phyloP scores from a whole-genome alignment of 2,329 filamentous ascomycete genomes.

The Colletotrichum endophyticum region DNA sequence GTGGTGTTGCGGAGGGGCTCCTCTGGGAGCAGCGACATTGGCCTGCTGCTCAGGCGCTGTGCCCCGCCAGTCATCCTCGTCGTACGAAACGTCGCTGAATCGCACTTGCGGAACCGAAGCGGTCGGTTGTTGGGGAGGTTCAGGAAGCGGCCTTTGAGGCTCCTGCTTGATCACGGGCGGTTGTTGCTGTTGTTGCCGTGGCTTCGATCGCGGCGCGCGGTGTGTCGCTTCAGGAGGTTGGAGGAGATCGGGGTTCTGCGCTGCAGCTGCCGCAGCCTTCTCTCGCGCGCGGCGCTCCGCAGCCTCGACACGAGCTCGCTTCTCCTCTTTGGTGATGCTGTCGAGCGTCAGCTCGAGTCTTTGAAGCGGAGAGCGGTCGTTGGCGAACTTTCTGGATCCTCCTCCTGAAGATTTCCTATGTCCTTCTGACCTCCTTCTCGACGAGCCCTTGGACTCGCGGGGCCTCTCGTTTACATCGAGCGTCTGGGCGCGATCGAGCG shows the following conservation, averaged over 20 bases:
- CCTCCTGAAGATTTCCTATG: constrained; percentile 43
- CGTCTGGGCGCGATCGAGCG: constrained; percentile 30
- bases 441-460: background rate
- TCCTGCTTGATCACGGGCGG: constrained; percentile 26
- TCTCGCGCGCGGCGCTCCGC: constrained; percentile 78
- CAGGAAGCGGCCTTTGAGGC: constrained; percentile 22
- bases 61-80: background rate
- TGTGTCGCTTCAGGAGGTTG: constrained; percentile 27
- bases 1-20: constrained; percentile 33
- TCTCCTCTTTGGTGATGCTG: constrained; percentile 95
- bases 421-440: constrained; percentile 17
- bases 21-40: constrained; percentile 26
- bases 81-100: background rate
- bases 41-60: constrained; percentile 19
- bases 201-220: constrained; percentile 19
- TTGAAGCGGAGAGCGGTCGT: constrained; percentile 88
- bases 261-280: constrained; percentile 44
- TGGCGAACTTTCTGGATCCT: constrained; percentile 67
- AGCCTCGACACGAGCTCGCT: constrained; percentile 82
- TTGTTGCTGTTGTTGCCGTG: constrained; percentile 22
- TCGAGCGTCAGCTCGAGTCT: constrained; percentile 89
- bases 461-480: constrained; percentile 29
- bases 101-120: constrained; percentile 9
- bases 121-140: background rate
- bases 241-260: constrained; percentile 28